Conservation (phyloP, 805 yeast genomes). For the Zygoascus biomembranicola region DNA sequence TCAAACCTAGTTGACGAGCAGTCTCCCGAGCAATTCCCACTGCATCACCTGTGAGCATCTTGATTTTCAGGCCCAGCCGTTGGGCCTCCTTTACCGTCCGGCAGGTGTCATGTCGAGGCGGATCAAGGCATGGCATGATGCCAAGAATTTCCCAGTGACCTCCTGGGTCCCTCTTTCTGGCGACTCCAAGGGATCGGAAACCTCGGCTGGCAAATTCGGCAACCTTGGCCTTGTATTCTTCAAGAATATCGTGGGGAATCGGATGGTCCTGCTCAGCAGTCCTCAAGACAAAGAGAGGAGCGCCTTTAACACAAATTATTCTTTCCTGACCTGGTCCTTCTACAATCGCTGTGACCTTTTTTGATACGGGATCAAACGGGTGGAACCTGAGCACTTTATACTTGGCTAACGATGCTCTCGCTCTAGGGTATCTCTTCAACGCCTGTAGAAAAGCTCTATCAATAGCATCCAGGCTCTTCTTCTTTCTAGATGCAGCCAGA, state of each 20-base stretch:
- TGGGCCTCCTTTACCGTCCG: constrained; percentile 88
- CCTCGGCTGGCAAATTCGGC: constrained; percentile 98
- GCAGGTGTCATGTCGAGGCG: constrained; percentile 98
- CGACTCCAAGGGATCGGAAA: constrained; percentile 97
- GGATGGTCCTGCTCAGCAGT: constrained; percentile 97
- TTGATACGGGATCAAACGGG: constrained; percentile 96
- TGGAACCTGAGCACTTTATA: constrained; percentile 93
- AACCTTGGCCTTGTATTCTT: constrained; percentile 93
- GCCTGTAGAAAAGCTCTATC: constrained; percentile 95
- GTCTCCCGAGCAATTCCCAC: constrained; percentile 98
- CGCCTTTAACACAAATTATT: constrained; percentile 95
- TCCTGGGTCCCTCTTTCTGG: constrained; percentile 97
- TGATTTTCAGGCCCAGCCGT: constrained; percentile 84
- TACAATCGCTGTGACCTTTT: constrained; percentile 91
- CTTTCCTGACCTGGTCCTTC: constrained; percentile 95
- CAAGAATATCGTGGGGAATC: constrained; percentile 86
- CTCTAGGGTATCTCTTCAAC: constrained; percentile 79
- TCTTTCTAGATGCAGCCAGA: constrained; percentile 96
- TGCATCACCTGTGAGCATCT: constrained; percentile 99
- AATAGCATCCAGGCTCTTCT: constrained; percentile 96
- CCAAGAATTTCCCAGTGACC: constrained; percentile 92
- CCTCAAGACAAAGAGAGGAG: constrained; percentile 92
- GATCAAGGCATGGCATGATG: constrained; percentile 98
- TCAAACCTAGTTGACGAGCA: constrained; percentile 94
- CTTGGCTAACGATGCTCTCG: constrained; percentile 85